Base-by-base conservation (phyloP, 1,284 basidiomycete genomes). In the Naganishia albida region DNA sequence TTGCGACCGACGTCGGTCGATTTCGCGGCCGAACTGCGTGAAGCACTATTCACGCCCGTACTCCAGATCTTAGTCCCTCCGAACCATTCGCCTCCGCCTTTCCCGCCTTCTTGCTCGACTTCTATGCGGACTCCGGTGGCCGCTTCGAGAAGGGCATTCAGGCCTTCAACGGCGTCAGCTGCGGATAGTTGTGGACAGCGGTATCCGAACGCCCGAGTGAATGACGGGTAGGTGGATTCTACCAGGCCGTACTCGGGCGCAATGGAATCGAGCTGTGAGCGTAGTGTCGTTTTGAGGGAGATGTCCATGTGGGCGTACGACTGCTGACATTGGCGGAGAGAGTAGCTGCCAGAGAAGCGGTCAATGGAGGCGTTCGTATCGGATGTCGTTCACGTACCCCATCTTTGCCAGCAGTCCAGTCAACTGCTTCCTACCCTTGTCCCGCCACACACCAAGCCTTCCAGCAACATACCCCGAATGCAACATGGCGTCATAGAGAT, bases 211-310 rank as follows among this genome's bases (percentile, higher is more conserved):
- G 88, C 89, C 20, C 94, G 87, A 70, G 88, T 87, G 76, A 99
- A 99, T 3, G 93, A 97, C 0, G 91, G 88, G 76, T 95, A 99
- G 2, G 89, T 85, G 28, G 98, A 85, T 74, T 99, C 95, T 59
- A 94, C 85, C n/a, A 99, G 85, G 7, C 93, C 95, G 74, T 98
- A 97, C 76, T 98, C 94, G 0, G 95, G 95, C 3, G 93, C 92
- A 62, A 97, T 90, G 28, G 87, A 85, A 62, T 94, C 89, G 4
- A 99, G 85, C 74, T 94, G 93, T 48, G 84, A 80, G 10, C 88
- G 85, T 18, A 99, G 83, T n/a, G 85, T 83, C 39, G 86, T 84
- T 77, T 96, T 96, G 66, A 99, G 85, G 72, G 93, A 89, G 79
- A 93, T 88, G 73, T 96, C 93, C 96, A 99, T 99, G 75, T 99